phyloP scores from a whole-genome alignment of 148 eudicot species.

The Rhododendron griersonianum region DNA sequence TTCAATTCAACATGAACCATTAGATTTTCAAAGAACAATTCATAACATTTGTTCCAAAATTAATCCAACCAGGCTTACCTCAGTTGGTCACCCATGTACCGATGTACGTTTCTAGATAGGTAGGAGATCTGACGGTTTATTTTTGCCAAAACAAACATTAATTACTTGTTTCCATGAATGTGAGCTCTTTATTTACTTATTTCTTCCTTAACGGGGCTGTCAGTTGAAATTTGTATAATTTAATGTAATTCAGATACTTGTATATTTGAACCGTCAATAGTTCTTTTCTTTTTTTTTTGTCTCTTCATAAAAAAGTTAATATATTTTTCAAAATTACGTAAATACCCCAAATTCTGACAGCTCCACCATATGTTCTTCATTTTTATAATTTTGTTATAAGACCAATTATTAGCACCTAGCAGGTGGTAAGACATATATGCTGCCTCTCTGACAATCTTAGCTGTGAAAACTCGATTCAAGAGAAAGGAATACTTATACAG shows the following conservation, averaged over 20 bases:
- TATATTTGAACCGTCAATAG: no score
- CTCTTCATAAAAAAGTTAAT: no score
- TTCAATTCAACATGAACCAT: background rate
- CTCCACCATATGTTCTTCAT: background rate
- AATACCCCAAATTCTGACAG: background rate
- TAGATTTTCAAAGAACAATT: background rate
- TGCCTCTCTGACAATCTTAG: slow-evolving; percentile 3
- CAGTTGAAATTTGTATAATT: background rate
- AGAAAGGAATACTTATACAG: background rate
- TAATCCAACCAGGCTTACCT: no score
- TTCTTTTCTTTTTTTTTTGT: no score
- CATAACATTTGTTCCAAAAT: no score
- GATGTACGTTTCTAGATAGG: no score
- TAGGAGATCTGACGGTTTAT: no score
- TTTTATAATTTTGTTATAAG: background rate
- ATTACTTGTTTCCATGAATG: background rate
- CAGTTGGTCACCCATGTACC: no score
- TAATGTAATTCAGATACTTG: background rate
- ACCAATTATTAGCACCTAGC: background rate
- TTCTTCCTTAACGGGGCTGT: background rate
- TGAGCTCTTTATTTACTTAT: background rate
- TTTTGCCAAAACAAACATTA: background rate
- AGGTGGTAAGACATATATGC: background rate
- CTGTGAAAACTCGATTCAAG: background rate
- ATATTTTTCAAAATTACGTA: no score